Evolutionary conservation across 495 filamentous ascomycete species (phyloP).

Genomic region (Penicillium cinerascens): DNA sequence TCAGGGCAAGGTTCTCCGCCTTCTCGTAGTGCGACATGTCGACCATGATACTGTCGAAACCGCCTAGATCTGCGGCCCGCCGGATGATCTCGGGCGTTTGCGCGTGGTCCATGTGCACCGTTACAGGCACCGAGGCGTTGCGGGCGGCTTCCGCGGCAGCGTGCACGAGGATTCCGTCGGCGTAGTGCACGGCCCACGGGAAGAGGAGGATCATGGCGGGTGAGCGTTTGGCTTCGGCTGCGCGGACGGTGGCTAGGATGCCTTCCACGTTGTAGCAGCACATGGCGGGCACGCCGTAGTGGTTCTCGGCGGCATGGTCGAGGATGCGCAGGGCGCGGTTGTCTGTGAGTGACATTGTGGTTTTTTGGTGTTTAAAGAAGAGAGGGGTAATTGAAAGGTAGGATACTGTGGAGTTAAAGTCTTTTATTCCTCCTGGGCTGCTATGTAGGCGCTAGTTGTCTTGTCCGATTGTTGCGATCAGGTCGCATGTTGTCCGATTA

Average conservation of each 20-base stretch:
- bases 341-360: constrained; percentile 48
- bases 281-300: constrained; percentile 72
- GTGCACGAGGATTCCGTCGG: constrained; percentile 58
- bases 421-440: not conserved
- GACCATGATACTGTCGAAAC: constrained; percentile 79
- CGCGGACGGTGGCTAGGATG: constrained; percentile 73
- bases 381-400: not conserved
- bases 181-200: constrained; percentile 78
- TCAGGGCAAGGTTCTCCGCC: constrained; percentile 71
- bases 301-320: constrained; percentile 58
- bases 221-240: constrained; percentile 68
- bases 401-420: not conserved
- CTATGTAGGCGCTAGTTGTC: constrained; percentile 1
- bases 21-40: constrained; percentile 83
- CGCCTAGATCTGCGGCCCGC: constrained; percentile 59
- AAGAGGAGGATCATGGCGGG: constrained; percentile 83
- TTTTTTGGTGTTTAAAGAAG: constrained; percentile 7
- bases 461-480: constrained; percentile 1
- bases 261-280: constrained; percentile 86
- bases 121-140: constrained; percentile 64
- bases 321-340: constrained; percentile 70
- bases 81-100: constrained; percentile 70
- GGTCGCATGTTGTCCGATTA: constrained; percentile 14
- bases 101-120: constrained; percentile 74
- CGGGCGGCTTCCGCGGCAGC: constrained; percentile 61